A percentile compares a stretch with the other conserved stretches of the same genome.
phyloP scores from a whole-genome alignment of 1,139 yeast genomes.

The Geotrichum bryndzae region DNA sequence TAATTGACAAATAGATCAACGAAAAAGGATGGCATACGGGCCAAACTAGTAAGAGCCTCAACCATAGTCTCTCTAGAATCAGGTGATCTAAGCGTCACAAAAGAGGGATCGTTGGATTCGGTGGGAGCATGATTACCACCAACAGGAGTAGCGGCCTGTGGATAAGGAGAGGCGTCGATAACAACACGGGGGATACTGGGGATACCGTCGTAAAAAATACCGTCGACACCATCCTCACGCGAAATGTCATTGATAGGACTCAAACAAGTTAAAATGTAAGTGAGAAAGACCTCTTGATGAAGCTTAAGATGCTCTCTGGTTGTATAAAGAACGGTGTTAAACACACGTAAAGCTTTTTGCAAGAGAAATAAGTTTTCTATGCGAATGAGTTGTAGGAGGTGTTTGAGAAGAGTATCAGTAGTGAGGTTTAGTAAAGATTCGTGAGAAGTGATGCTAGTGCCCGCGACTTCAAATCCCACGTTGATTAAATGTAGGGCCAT shows the following conservation, averaged over 20 bases:
- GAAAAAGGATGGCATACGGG: slow-evolving; percentile 74
- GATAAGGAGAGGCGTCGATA: slow-evolving; percentile 28
- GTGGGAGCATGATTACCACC: slow-evolving; percentile 22
- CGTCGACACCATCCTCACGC: slow-evolving; percentile 37
- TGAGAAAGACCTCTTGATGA: slow-evolving; percentile 39
- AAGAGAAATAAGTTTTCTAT: slow-evolving; percentile 61
- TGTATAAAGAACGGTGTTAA: slow-evolving; percentile 49
- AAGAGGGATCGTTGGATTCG: slow-evolving; percentile 13
- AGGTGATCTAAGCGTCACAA: slow-evolving; percentile 30
- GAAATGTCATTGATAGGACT: slow-evolving; percentile 38
- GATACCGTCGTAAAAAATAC: slow-evolving; percentile 39
- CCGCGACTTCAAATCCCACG: slow-evolving; percentile 78
- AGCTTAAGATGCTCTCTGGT: slow-evolving; percentile 35
- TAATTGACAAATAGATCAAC: slow-evolving; percentile 71
- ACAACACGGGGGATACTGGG: slow-evolving; percentile 35
- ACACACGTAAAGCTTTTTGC: slow-evolving; percentile 69
- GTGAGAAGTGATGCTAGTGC: slow-evolving; percentile 58
- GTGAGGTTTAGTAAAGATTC: slow-evolving; percentile 61
- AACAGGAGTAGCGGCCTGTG: slow-evolving; percentile 18
- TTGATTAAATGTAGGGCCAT: slow-evolving; percentile 73
- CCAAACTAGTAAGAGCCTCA: slow-evolving; percentile 74
- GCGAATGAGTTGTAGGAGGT: slow-evolving; percentile 72
- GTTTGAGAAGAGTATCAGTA: slow-evolving; percentile 76
- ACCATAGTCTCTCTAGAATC: slow-evolving; percentile 71
- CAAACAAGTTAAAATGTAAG: slow-evolving; percentile 38